These are phyloP conservation scores for Xylaria arbuscula DNA, from an alignment of 2,329 filamentous ascomycete species.

Conservation along the genomic window DNA sequence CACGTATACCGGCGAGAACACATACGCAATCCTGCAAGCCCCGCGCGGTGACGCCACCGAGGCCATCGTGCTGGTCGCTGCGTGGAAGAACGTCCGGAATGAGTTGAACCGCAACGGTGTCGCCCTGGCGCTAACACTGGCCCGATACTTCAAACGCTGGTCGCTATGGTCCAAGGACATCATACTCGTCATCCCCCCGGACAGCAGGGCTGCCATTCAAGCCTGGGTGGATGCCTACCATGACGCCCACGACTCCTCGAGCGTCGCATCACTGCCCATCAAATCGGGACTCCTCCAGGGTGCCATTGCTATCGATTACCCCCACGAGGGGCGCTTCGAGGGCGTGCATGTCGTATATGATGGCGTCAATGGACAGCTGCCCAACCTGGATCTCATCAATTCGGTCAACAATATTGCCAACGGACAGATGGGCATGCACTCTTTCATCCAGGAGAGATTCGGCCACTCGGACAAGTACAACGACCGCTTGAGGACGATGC, in stretches of 20 bases:
- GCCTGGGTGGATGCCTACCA: constrained; percentile 99
- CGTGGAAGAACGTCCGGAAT: constrained; percentile 85
- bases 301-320: constrained; percentile 92
- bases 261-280: constrained; percentile 80
- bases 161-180: constrained; percentile 99
- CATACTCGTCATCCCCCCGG: constrained; percentile 87
- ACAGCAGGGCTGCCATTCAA: constrained; percentile 89
- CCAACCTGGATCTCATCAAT: constrained; percentile 96
- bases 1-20: constrained; percentile 82
- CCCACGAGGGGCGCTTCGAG: constrained; percentile 85
- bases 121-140: constrained; percentile 84
- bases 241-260: constrained; percentile 79
- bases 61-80: constrained; percentile 90
- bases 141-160: constrained; percentile 97
- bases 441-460: constrained; percentile 87
- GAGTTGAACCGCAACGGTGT: constrained; percentile 88
- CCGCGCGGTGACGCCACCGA: constrained; percentile 96
- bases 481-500: constrained; percentile 86
- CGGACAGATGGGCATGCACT: constrained; percentile 90
- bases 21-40: constrained; percentile 93
- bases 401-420: constrained; percentile 87
- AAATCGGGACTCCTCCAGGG: constrained; percentile 95
- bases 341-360: constrained; percentile 93
- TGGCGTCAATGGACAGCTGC: constrained; percentile 92
- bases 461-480: constrained; percentile 79